Evolutionary conservation across 2,329 filamentous ascomycete species (phyloP), one percentile per base, ranked within the genome.

Genomic region (Metarhizium brunneum): DNA sequence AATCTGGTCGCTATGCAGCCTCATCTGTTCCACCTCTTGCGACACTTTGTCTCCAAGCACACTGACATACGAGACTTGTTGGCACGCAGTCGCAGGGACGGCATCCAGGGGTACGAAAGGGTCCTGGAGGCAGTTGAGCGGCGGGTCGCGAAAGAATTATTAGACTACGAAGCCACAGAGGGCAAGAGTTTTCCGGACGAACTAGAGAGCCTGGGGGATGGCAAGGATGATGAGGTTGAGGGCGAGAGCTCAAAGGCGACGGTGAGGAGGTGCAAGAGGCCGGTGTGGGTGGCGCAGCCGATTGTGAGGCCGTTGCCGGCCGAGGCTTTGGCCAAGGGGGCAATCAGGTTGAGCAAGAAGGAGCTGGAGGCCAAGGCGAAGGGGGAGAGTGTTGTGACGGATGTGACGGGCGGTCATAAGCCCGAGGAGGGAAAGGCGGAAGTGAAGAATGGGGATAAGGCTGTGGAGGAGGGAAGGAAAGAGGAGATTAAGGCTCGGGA

Each of bases 271-370:
- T 95, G 90, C 66, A 86, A 85, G 68, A 75, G 90, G 60, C 92
- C 92, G 1, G 96, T 86, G 82, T 96, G 90, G 90, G 80, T 96
- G 4, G 90, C 85, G 53, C 92, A 97, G 73, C 87, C 92, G 4
- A 89, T 95, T 64, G 81, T 96, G 6, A 77, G 92, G 55, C 92
- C 91, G 45, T 69, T 96, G 64, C 94, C 94, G 0, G 88, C 87
- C 62, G 92, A 97, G 73, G 94, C 94, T 2, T 65, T 94, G 60
- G 85, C 86, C 59, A 91, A 90, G 68, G 92, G 92, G 0, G 86
- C 88, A 2, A 78, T 95, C 68, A 81, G 78, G 56, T 68, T 86
- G 59, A 89, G 85, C 64, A 92, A 90, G 74, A 91, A 91, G 68
- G 77, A 73, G 50, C 69, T 72, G 61, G 67, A 68, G 6, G 58